Conservation (phyloP, 73 alveolate genomes). For the Paramecium biaurelia region DNA sequence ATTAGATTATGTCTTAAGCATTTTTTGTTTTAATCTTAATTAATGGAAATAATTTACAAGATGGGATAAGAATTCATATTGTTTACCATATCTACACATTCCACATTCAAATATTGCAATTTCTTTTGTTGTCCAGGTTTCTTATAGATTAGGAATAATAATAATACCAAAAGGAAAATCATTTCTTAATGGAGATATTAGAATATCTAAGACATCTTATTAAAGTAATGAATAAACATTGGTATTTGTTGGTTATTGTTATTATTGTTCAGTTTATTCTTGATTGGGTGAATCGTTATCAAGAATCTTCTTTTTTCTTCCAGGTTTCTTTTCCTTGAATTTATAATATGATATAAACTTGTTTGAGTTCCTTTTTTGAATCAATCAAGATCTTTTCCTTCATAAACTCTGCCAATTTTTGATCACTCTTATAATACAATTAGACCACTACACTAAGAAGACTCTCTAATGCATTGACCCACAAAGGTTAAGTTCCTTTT, state of each 20-base stretch:
- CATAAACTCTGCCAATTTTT: conserved; percentile 26
- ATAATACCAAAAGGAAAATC: conserved; percentile 55
- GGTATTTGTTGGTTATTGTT: neutral
- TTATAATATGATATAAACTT: neutral
- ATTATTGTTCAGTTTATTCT: neutral
- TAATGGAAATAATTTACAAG: neutral
- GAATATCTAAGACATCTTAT: conserved; percentile 43
- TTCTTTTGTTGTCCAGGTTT: conserved; percentile 57
- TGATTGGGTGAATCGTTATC: neutral
- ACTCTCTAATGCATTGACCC: conserved; percentile 43
- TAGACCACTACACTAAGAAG: neutral
- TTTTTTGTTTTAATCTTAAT: conserved; percentile 10
- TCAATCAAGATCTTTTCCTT: conserved; percentile 4
- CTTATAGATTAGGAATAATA: neutral
- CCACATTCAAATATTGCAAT: conserved; percentile 63
- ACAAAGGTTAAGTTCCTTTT: neutral
- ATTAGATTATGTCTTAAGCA: conserved; percentile 41
- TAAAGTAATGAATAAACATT: neutral
- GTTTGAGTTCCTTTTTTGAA: conserved; percentile 11
- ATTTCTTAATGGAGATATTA: conserved; percentile 56
- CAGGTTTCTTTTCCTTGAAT: conserved; percentile 32
- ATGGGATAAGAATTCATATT: conserved; percentile 38
- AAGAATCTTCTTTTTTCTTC: conserved; percentile 18
- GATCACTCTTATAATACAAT: conserved; percentile 50
- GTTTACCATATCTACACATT: conserved; percentile 60